Conservation (phyloP, 2,329 filamentous ascomycete genomes). For the Venturia effusa region DNA sequence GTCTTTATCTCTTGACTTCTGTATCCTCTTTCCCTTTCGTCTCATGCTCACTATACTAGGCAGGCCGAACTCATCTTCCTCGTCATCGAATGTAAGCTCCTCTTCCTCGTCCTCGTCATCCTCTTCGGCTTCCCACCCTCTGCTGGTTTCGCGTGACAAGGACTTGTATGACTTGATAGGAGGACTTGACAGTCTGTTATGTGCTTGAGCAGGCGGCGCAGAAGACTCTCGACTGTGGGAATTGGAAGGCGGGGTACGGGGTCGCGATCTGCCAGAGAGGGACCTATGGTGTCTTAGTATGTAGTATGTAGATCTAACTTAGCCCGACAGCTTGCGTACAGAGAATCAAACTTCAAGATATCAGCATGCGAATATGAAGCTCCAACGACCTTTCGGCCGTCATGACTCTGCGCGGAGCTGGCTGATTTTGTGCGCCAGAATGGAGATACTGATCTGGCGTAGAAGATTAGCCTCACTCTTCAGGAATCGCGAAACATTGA, state of each 20-base stretch:
- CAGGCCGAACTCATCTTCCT: slow-evolving; percentile 90
- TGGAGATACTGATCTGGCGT: slow-evolving; percentile 63
- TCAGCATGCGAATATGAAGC: slow-evolving; percentile 95
- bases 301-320: slow-evolving; percentile 1
- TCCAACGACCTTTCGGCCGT: slow-evolving; percentile 66
- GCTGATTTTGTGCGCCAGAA: slow-evolving; percentile 65
- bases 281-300: slow-evolving; percentile 36
- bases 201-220: slow-evolving; percentile 43
- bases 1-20: slow-evolving; percentile 33
- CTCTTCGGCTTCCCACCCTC: slow-evolving; percentile 60
- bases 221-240: slow-evolving; percentile 48
- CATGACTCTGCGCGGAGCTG: slow-evolving; percentile 34
- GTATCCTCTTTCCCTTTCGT: slow-evolving; percentile 48
- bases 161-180: slow-evolving; percentile 66
- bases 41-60: slow-evolving; percentile 90
- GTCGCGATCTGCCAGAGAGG: slow-evolving; percentile 52
- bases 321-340: slow-evolving; percentile 45
- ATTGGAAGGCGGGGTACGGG: slow-evolving; percentile 60
- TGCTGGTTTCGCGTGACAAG: slow-evolving; percentile 70
- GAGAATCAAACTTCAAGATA: slow-evolving; percentile 73
- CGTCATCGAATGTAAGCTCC: slow-evolving; percentile 69
- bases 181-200: slow-evolving; percentile 41
- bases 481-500: neutral
- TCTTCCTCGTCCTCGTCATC: slow-evolving; percentile 58
- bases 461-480: neutral